Base-by-base conservation (phyloP, 164 flowering plant genomes). In the Vitis cinerea region DNA sequence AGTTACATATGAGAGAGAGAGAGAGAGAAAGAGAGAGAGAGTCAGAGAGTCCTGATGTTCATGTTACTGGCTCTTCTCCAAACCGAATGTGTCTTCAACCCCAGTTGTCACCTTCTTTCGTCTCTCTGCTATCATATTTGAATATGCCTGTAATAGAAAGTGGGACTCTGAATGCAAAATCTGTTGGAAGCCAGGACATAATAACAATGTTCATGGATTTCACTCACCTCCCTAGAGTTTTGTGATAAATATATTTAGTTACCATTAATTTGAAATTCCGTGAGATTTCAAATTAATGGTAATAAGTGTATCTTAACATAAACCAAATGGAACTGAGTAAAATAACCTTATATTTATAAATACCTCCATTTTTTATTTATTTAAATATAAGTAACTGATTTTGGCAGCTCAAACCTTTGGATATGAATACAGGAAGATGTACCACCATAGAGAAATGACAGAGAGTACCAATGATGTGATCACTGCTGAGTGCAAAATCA, bases 391-490 rank as follows among this genome's bases (percentile, higher is more conserved):
- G 3, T 23, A 44, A 58, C 23, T 49, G 56, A 54, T 1, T 17
- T 30, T 19, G n/a, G 59, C 65, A 30, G 64, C 37, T 54, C 83
- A 53, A 73, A 94, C 99, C 99, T 94, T 88, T 11, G 99, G 99
- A 73, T 92, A 94, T 49, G 94, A 77, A 70, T 87, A 91, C 30
- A 94, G 85, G 75, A 94, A 94, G 65, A 92, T 84, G 77, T 92
- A 92, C 97, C 99, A 94, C 99, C 99, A 92, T 19, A 84, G 59
- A 70, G 77, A 75, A 56, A 90, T 86, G 13, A 88, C n/a, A 15
- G 73, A 65, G 16, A 71, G 37, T 44, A 81, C 87, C 19, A 83
- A 6, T 8, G 79, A 54, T 7, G 95, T 86, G 58, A 85, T 58
- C 3, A 85, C 37, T 2, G 81, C 61, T 8, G 95, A 89, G 61